Base-by-base conservation (phyloP, 2,329 filamentous ascomycete species). In the Pyricularia sp. region DNA sequence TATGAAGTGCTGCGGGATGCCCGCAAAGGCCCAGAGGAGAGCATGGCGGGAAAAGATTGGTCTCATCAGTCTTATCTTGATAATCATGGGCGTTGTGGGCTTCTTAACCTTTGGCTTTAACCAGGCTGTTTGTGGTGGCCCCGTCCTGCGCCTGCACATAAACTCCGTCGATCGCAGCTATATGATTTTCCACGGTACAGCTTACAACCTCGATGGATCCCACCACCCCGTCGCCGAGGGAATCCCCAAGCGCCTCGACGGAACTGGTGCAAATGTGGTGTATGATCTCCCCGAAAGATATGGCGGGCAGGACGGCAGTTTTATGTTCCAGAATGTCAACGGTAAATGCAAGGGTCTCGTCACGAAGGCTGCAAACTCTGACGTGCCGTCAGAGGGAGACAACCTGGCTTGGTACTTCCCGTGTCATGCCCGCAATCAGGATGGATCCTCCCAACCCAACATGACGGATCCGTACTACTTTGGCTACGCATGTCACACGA, bases 21-120 rank as follows among this genome's bases (percentile, higher is more conserved):
- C 89, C 9, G 86, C 92, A 64, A 95, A 92, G 78, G 93, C 90
- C 20, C 93, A 98, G 78, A 91, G 93, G 76, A 87, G 93, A 75
- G 95, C 95, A 2, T 99, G 95, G 95, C 88, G 95, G 73, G 95
- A 99, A 78, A 99, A 99, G 85, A 96, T 99, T 84, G 95, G 95
- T 2, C 82, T 99, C 70, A 92, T 97, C 81, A 97, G 94, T 80
- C 89, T 99, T 76, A 99, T 99, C 77, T 77, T 97, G 36, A 77
- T 90, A 70, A 94, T 98, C 76, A 96, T 94, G 83, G 86, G 88
- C 11, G 88, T 94, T 76, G 94, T 99, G 65, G 95, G 95, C 76
- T 99, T 94, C 81, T 82, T 99, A 68, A 99, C 95, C 0, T 99
- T 99, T 75, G 95, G 95, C 64, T 99, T 99, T 80, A 98, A 92